Evolutionary conservation across 345 rosid species (phyloP), one percentile per base, ranked within the genome.

Genomic region (Mercurialis annua): DNA sequence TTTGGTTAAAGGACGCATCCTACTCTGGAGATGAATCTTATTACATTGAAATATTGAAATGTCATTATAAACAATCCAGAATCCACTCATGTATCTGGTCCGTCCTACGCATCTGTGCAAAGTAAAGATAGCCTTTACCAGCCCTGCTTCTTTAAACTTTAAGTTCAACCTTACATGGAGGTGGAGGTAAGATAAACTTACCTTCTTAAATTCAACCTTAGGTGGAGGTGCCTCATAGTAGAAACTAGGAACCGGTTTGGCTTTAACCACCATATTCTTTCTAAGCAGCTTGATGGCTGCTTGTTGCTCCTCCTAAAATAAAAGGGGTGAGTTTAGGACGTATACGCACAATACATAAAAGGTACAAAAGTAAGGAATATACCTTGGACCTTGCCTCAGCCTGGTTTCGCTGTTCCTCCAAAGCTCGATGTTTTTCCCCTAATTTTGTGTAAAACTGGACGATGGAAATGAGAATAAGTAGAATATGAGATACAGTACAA

Each of bases 221-320:
- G 90, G 90, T 16, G 99, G 96, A 74, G 99, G 94, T 0, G 76
- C 81, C 69, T 92, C 97, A 20, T 95, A 86, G 83, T 95, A 92
- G 80, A 95, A 95, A 82, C 71, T 87, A 9, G 99, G 99, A 43
- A 95, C 88, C 0, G 99, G 99, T 31, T 92, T 92, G 26, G 99
- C 99, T 79, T 75, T 95, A 60, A 84, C 66, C 43, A 81, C 83
- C 88, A 95, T 77, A 84, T 34, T 82, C 86, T 78, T 95, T 73
- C 99, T 85, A 52, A 95, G 92, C 78, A 88, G 93, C 79, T 85
- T 90, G 62, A 95, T 80, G 17, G 89, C 96, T 30, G 98, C 97
- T 62, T 92, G 94, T 83, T 87, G 92, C 82, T 95, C 99, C 82
- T 92, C 99, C 99, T 91, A 65, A n/a, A 84, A 53, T n/a, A 29